phyloP scores from a whole-genome alignment of 352 stramenopile species.

The Peronospora belbahrii region DNA sequence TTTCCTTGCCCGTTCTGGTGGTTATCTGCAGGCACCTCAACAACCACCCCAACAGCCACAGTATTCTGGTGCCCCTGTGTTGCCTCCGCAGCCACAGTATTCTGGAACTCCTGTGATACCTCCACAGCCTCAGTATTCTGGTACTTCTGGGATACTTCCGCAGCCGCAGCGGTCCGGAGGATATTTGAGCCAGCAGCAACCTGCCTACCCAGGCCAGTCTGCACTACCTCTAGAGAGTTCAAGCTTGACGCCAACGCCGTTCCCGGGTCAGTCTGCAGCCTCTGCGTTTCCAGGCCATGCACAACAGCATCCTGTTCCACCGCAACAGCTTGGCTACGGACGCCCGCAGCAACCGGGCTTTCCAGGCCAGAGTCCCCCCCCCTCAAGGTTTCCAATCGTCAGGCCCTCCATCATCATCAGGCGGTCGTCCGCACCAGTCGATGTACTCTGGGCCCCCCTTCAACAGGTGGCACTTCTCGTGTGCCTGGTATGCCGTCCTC shows the following conservation, averaged over 20 bases:
- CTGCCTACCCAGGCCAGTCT: constrained; percentile 26
- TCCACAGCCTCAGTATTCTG: constrained; percentile 27
- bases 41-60: too few species aligned
- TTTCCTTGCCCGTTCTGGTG: constrained; percentile 33
- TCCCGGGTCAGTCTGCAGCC: constrained; percentile 25
- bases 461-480: constrained; percentile 21
- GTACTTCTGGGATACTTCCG: constrained; percentile 19
- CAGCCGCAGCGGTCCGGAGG: constrained; percentile 26
- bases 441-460: constrained; percentile 38
- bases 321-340: constrained; percentile 29
- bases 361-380: constrained; percentile 17
- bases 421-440: constrained; percentile 16
- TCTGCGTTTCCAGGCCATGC: constrained; percentile 2
- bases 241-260: constrained; percentile 21
- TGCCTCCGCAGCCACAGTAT: constrained; percentile 20
- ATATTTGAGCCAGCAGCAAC: constrained; percentile 34
- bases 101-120: too few species aligned
- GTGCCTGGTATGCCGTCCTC: constrained; percentile 22
- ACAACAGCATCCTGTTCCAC: constrained; percentile 10
- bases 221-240: constrained; percentile 25
- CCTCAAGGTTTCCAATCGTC: constrained; percentile 37
- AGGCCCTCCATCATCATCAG: constrained; percentile 45
- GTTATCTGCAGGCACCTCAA: constrained; percentile 26
- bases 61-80: constrained; percentile 25
- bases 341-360: constrained; percentile 35